These are phyloP conservation scores for Stachybotrys chlorohalonatus DNA, from an alignment of 2,329 filamentous ascomycete species.

Conservation along the genomic window DNA sequence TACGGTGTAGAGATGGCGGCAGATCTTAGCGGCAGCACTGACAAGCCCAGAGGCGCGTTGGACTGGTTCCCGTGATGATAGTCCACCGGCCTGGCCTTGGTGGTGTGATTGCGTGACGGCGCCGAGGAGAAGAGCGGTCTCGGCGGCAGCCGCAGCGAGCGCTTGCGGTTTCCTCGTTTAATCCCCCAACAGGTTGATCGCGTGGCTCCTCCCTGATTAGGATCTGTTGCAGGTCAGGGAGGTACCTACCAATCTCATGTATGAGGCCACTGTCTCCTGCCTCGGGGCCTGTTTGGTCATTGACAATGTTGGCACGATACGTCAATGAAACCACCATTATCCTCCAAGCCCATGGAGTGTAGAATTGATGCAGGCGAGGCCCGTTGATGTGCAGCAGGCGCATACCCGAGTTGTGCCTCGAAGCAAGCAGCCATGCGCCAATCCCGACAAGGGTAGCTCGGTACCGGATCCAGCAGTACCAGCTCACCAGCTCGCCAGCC, in stretches of 20 bases:
- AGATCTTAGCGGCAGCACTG: too few relatives aligned
- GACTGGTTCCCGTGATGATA: too few relatives aligned
- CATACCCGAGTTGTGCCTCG: neutral
- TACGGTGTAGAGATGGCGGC: too few relatives aligned
- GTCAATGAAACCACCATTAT: too few relatives aligned
- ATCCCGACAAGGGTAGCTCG: neutral
- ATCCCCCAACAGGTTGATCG: neutral
- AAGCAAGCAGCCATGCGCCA: neutral
- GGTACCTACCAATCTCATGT: neutral
- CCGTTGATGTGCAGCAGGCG: neutral
- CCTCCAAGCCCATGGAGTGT: too few relatives aligned
- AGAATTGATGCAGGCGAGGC: too few relatives aligned
- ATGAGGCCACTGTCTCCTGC: too few relatives aligned
- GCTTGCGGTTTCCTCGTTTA: neutral
- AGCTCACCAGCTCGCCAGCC: neutral
- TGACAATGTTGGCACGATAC: too few relatives aligned
- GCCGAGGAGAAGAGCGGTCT: neutral
- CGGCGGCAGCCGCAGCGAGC: neutral
- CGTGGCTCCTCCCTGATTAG: neutral
- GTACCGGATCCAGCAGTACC: neutral
- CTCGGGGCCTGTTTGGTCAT: too few relatives aligned
- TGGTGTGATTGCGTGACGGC: too few relatives aligned
- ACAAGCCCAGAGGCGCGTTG: too few relatives aligned
- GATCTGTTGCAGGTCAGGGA: neutral
- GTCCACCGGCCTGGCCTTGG: too few relatives aligned